These are phyloP conservation scores for Botrytis elliptica DNA, from an alignment of 2,329 filamentous ascomycete species.

Conservation along the genomic window DNA sequence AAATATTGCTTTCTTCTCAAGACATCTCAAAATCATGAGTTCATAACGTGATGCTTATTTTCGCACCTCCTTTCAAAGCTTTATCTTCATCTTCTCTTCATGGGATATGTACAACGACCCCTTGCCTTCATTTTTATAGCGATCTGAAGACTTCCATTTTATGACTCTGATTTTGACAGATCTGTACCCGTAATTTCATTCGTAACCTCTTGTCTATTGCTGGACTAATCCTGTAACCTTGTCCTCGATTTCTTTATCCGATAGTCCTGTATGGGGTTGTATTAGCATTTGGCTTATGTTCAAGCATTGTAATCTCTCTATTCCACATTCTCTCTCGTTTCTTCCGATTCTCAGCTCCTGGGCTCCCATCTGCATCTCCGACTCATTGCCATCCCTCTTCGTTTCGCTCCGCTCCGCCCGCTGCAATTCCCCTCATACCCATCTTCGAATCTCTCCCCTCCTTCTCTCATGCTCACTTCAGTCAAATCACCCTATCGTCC, in stretches of 20 bases:
- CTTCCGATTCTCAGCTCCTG: background rate
- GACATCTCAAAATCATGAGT: background rate
- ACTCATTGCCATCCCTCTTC: background rate
- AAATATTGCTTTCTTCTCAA: background rate
- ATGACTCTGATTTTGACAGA: background rate
- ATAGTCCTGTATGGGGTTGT: slow-evolving; percentile 50
- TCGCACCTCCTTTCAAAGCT: background rate
- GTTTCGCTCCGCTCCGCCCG: background rate
- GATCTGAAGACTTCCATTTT: background rate
- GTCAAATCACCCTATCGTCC: no score
- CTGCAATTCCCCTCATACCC: background rate
- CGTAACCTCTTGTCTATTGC: background rate
- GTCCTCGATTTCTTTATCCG: slow-evolving; percentile 62
- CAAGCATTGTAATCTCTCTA: no score
- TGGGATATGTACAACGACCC: slow-evolving; percentile 19
- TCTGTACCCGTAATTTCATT: background rate
- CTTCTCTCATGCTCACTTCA: no score
- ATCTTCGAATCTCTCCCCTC: background rate
- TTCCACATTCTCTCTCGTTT: slow-evolving; percentile 29
- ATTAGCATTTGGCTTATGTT: background rate
- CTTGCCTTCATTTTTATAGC: background rate
- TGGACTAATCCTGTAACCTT: slow-evolving; percentile 24
- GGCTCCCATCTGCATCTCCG: background rate
- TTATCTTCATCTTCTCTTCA: slow-evolving; percentile 6
- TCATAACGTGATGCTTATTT: background rate